phyloP scores from a whole-genome alignment of 805 yeast species.

The Clavispora phyllophila region DNA sequence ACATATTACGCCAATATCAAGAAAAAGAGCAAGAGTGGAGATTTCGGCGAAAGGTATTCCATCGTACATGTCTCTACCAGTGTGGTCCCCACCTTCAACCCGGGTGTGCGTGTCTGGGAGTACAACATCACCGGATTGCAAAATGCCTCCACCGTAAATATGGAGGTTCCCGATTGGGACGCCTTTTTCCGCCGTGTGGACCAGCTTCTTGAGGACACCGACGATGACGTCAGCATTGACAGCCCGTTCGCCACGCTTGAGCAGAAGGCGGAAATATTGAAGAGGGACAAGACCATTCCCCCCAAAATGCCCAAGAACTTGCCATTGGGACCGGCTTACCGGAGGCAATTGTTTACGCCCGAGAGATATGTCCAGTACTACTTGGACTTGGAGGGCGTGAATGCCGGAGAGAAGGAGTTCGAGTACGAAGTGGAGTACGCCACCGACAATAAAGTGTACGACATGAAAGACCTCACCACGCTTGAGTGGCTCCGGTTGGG shows the following conservation, averaged over 20 bases:
- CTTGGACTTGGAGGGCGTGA: constrained; percentile 53
- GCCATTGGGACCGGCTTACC: constrained; percentile 72
- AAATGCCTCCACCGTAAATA: constrained; percentile 6
- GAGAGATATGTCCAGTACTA: constrained; percentile 67
- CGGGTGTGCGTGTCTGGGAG: constrained; percentile 83
- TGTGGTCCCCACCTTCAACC: constrained; percentile 79
- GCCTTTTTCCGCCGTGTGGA: constrained; percentile 40
- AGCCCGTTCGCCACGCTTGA: constrained; percentile 3
- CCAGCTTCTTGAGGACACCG: constrained; percentile 15
- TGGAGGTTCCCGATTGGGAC: constrained; percentile 49
- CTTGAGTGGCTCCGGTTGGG: constrained; percentile 59
- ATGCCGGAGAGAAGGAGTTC: constrained; percentile 43
- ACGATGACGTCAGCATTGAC: constrained; percentile 8
- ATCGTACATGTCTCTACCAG: constrained; percentile 68
- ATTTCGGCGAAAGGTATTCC: constrained; percentile 53
- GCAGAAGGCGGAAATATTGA: constrained; percentile 17
- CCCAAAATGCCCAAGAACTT: constrained; percentile 48
- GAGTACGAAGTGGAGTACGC: constrained; percentile 62
- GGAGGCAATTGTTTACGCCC: constrained; percentile 69
- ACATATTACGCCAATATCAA: constrained; percentile 46
- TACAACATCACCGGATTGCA: constrained; percentile 62
- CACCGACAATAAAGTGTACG: constrained; percentile 56
- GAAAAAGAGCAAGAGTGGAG: constrained; percentile 39
- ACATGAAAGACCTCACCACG: constrained; percentile 52
- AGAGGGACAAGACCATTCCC: constrained; percentile 58